A percentile compares a stretch with the other conserved stretches of the same genome.
Conservation (phyloP, 2,329 filamentous ascomycete species). For the Phyllosticta paracitricarpa region DNA sequence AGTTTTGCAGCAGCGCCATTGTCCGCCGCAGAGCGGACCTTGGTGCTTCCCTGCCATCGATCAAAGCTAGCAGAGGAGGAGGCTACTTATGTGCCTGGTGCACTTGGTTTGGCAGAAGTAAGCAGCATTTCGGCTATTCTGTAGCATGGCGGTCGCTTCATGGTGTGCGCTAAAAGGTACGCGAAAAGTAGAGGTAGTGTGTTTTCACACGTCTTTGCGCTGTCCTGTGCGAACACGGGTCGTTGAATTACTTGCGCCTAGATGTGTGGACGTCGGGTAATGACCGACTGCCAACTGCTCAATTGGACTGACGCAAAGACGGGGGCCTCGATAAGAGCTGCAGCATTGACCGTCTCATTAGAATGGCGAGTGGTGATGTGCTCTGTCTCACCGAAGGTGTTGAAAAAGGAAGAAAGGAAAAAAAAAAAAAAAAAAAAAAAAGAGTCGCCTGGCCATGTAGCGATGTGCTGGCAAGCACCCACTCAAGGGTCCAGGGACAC, state of each 20-base stretch:
- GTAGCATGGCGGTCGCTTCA: not conserved
- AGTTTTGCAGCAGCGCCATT: not conserved
- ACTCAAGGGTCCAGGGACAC: not conserved
- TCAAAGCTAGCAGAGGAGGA: not conserved
- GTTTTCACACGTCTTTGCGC: too few species aligned
- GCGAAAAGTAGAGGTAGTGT: too few species aligned
- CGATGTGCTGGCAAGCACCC: not conserved
- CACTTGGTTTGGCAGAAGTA: not conserved
- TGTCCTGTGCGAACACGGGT: too few species aligned
- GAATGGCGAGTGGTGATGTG: not conserved
- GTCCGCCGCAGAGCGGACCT: not conserved
- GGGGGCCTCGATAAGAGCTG: not conserved
- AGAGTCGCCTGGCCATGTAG: not conserved
- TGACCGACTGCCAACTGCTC: not conserved
- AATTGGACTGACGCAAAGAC: too few species aligned
- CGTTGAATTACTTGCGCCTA: too few species aligned
- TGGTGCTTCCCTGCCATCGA: not conserved
- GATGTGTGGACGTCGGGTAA: too few species aligned
- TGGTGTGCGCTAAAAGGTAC: not conserved
- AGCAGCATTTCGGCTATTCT: not conserved
- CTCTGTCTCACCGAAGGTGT: not conserved
- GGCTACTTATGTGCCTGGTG: not conserved
- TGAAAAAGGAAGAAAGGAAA: not conserved
- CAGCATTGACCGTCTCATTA: not conserved
- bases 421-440: not conserved